Base-by-base conservation (phyloP, 805 yeast species). In the Jamesozyma lodderae region DNA sequence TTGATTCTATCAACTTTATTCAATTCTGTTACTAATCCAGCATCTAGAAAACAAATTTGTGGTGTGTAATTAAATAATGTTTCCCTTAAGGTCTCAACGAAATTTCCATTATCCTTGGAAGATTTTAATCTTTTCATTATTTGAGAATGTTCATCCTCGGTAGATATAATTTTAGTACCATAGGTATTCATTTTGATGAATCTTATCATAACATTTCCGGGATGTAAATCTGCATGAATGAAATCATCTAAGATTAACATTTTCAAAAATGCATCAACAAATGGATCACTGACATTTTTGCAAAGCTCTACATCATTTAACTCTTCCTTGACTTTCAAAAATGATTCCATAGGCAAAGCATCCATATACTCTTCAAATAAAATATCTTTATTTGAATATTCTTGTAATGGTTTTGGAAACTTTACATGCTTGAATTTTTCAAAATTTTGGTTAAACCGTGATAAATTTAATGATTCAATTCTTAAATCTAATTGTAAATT, bases 221-320 rank as follows among this genome's bases (percentile, higher is more conserved):
- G 96, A 49, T 92, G 99, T 42, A 92, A 67, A 63, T 92, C 99
- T 0, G 97, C 90, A 59, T 92, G 99, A 31, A 88, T 85, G 59
- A 92, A 92, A 58, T 92, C 88, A 63, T 92, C 94, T 38, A 90
- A 62, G 36, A 92, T 81, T 44, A 92, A 68, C 99, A 92, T 92
- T 51, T 87, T 82, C 45, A 92, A 66, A 51, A 92, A 92, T 4
- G 96, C 83, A 57, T 92, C 95, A 18, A 92, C 74, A 7, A 95
- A 83, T 44, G 81, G 81, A 52, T 83, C 87, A 52, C 87, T 79
- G 21, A 80, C 67, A 51, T 74, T 77, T 47, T 77, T 79, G 13
- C 88, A 77, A 30, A 85, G 68, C 19, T 58, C 50, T 2, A 44
- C 55, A 18, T 52, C 48, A 4, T 57, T 47, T 26, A 61, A 32